A percentile compares a stretch with the other conserved stretches of the same genome.
These are phyloP conservation scores for Fusarium vanettenii DNA, from an alignment of 2,329 filamentous ascomycete genomes.

Conservation along the genomic window DNA sequence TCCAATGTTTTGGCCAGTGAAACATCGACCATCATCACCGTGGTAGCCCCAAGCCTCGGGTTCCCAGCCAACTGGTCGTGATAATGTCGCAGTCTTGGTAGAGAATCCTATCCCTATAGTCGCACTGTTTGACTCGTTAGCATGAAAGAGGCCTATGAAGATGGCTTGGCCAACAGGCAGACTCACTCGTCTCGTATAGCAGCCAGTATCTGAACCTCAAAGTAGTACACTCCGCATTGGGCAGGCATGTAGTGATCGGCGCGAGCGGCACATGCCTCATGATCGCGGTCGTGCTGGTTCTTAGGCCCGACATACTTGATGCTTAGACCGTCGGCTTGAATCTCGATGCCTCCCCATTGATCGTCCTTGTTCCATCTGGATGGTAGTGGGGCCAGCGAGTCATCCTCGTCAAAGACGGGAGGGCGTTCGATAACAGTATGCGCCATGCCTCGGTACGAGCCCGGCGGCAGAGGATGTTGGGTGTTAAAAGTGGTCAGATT, in stretches of 20 bases:
- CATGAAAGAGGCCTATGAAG: background rate
- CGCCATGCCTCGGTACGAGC: slow-evolving; percentile 78
- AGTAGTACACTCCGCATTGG: slow-evolving; percentile 96
- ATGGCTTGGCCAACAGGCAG: background rate
- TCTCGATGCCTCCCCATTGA: slow-evolving; percentile 78
- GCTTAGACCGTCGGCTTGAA: slow-evolving; percentile 79
- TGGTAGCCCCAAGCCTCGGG: slow-evolving; percentile 77
- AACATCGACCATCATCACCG: slow-evolving; percentile 74
- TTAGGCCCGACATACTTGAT: slow-evolving; percentile 69
- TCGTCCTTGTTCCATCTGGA: slow-evolving; percentile 85
- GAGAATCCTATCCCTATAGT: slow-evolving; percentile 74
- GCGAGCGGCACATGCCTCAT: slow-evolving; percentile 85
- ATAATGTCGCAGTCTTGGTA: slow-evolving; percentile 62
- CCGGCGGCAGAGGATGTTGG: slow-evolving; percentile 53
- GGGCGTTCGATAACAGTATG: slow-evolving; percentile 87
- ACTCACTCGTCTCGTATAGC: slow-evolving; percentile 68
- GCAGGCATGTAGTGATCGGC: slow-evolving; percentile 88
- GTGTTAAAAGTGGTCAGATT: slow-evolving; percentile 60
- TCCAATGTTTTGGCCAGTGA: slow-evolving; percentile 66
- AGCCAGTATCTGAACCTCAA: slow-evolving; percentile 71
- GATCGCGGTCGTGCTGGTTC: slow-evolving; percentile 63
- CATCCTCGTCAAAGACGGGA: slow-evolving; percentile 69
- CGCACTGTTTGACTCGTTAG: slow-evolving; percentile 54
- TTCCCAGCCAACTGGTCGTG: slow-evolving; percentile 74
- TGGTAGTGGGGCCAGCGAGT: slow-evolving; percentile 74